Base-by-base conservation (phyloP, 73 alveolate species). In the Paramecium caudatum region DNA sequence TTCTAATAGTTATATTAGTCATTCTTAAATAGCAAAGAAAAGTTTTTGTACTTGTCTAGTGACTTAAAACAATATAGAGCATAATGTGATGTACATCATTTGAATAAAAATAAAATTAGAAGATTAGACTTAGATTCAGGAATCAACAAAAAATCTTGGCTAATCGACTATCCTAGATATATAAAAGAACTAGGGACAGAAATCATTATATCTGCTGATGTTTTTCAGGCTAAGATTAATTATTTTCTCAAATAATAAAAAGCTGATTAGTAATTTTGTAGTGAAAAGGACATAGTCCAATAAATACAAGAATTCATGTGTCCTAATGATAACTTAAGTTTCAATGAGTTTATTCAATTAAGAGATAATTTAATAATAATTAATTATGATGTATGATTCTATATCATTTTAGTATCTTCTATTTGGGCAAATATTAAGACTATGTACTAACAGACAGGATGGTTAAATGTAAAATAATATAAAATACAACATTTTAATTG, bases 311-410 rank as follows among this genome's bases (percentile, higher is more conserved):
- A 55, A 27, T 27, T 55, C 23, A 23, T 55, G 30, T 37, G 30
- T 55, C 80, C 80, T 55, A 43, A 55, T 5, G 80, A 55, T 43
- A 55, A 55, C 30, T 27, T 55, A 7, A 55, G 30, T 55, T 55
- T 55, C 80, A 55, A 55, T 55, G 80, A 55, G n/a, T 55, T 55
- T 55, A 55, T 55, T 55, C 80, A 43, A 55, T 55, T 27, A 55
- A 55, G 80, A 55, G 80, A 55, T 55, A 55, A 55, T 55, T 17
- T 27, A 55, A 55, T 55, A 55, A 55, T 55, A 55, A 55, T 55
- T 55, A 55, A 55, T 55, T 55, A 55, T 55, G 80, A 55, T 55
- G 80, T 55, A 55, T 55, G 23, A 27, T 55, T 43, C 12, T 55
- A 55, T 55, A 27, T 55, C 25, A 55, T 37, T 55, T 27, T 55